phyloP scores from a whole-genome alignment of 345 rosid genomes.

The Pseudoturritis turrita region DNA sequence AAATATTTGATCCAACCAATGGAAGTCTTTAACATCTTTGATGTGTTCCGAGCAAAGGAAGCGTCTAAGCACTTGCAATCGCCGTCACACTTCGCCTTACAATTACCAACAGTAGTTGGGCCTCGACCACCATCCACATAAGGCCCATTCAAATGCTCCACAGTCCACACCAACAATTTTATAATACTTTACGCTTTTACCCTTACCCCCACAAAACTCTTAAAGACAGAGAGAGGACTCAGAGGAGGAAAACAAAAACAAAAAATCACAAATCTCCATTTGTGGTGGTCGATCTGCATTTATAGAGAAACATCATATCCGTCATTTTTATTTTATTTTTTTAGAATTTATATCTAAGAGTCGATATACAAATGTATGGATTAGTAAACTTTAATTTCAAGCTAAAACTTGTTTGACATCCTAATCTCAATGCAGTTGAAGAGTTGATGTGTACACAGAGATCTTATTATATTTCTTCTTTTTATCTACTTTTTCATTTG shows the following conservation, averaged over 20 bases:
- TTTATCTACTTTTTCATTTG: not conserved
- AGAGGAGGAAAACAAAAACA: too few relatives aligned
- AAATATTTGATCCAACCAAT: not conserved
- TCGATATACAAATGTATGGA: too few relatives aligned
- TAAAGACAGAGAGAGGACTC: too few relatives aligned
- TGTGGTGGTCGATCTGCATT: too few relatives aligned
- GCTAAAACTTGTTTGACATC: not conserved
- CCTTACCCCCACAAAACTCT: too few relatives aligned
- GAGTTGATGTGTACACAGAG: not conserved
- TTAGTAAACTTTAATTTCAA: too few relatives aligned
- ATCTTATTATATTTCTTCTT: not conserved
- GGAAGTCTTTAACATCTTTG: not conserved
- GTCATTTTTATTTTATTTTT: too few relatives aligned
- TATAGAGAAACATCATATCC: too few relatives aligned
- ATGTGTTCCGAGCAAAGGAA: not conserved
- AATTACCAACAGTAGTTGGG: slow-evolving; percentile 24
- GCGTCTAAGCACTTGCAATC: slow-evolving; percentile 45
- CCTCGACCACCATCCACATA: slow-evolving; percentile 34
- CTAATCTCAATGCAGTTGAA: not conserved
- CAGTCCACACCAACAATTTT: too few relatives aligned
- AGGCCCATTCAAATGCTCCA: slow-evolving; percentile 35
- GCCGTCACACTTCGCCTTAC: slow-evolving; percentile 29
- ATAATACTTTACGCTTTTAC: too few relatives aligned
- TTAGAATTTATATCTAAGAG: too few relatives aligned
- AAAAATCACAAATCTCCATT: too few relatives aligned